Conservation (phyloP, 164 flowering plant species). For the Brasenia schreberi region DNA sequence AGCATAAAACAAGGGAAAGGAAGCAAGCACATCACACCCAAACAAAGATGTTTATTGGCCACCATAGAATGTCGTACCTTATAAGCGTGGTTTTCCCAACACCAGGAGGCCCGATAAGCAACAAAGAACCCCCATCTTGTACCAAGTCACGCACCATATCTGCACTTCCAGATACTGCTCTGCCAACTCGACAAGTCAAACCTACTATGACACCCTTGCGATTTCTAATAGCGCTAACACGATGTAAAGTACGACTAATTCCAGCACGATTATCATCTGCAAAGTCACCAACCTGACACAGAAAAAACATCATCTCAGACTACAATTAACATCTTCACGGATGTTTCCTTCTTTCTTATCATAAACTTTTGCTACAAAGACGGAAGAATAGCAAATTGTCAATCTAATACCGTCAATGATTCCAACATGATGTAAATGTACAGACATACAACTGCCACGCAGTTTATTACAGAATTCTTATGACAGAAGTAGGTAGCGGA, state of each 20-base stretch:
- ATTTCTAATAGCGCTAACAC: conserved; percentile 85
- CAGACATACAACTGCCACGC: no score
- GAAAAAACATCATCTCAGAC: background rate
- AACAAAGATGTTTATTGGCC: background rate
- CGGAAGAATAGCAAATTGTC: no score
- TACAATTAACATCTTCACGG: background rate
- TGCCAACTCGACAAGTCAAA: conserved; percentile 89
- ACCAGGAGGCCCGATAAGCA: conserved; percentile 95
- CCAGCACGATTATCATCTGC: conserved; percentile 91
- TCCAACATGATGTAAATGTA: no score
- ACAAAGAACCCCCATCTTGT: conserved; percentile 66
- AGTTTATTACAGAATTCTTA: no score
- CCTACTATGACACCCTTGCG: conserved; percentile 78
- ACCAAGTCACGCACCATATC: conserved; percentile 66
- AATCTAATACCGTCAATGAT: no score
- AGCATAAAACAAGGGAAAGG: background rate
- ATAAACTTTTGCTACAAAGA: no score
- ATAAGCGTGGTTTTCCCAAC: conserved; percentile 97
- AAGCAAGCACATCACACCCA: background rate
- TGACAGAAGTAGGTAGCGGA: no score
- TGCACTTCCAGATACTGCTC: conserved; percentile 90
- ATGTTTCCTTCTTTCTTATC: background rate
- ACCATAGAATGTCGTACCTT: conserved; percentile 24
- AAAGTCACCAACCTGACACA: conserved; percentile 84
- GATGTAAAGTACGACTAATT: conserved; percentile 83